Conservation (phyloP, 345 rosid genomes). For the Mallotus nudiflorus region DNA sequence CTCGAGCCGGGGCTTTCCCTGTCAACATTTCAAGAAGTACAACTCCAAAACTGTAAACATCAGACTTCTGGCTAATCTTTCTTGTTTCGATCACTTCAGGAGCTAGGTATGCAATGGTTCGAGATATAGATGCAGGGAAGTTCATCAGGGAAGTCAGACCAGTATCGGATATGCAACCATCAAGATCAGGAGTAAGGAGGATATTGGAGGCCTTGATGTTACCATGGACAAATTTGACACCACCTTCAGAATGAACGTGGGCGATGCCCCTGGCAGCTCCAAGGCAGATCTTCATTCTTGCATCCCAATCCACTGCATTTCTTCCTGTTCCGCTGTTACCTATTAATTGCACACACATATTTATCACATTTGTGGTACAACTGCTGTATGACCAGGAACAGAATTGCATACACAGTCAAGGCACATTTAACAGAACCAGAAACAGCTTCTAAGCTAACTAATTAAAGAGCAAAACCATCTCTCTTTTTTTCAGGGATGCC, state of each 20-base stretch:
- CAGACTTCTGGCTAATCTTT: slow-evolving; percentile 61
- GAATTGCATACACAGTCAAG: background rate
- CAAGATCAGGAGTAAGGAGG: slow-evolving; percentile 56
- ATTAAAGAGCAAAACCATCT: background rate
- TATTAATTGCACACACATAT: slow-evolving; percentile 5
- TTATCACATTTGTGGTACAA: background rate
- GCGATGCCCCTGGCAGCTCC: slow-evolving; percentile 72
- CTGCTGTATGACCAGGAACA: background rate
- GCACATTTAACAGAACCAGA: background rate
- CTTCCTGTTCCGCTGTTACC: slow-evolving; percentile 44
- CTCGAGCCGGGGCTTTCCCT: slow-evolving; percentile 64
- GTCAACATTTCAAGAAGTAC: slow-evolving; percentile 80
- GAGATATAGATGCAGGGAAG: slow-evolving; percentile 45
- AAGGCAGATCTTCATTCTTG: slow-evolving; percentile 59
- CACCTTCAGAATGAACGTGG: slow-evolving; percentile 49
- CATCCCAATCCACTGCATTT: slow-evolving; percentile 59
- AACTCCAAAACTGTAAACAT: slow-evolving; percentile 84
- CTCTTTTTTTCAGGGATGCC: too few species aligned
- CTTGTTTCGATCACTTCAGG: slow-evolving; percentile 71
- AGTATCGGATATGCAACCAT: slow-evolving; percentile 63
- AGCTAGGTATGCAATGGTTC: slow-evolving; percentile 65
- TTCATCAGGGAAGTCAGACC: slow-evolving; percentile 59
- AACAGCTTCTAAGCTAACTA: background rate
- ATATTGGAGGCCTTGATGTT: slow-evolving; percentile 77
- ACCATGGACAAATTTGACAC: slow-evolving; percentile 57